A percentile compares a stretch with the other conserved stretches of the same genome.
Evolutionary conservation across 768 basidiomycete genomes (phyloP).

Genomic region (Russula lepida): DNA sequence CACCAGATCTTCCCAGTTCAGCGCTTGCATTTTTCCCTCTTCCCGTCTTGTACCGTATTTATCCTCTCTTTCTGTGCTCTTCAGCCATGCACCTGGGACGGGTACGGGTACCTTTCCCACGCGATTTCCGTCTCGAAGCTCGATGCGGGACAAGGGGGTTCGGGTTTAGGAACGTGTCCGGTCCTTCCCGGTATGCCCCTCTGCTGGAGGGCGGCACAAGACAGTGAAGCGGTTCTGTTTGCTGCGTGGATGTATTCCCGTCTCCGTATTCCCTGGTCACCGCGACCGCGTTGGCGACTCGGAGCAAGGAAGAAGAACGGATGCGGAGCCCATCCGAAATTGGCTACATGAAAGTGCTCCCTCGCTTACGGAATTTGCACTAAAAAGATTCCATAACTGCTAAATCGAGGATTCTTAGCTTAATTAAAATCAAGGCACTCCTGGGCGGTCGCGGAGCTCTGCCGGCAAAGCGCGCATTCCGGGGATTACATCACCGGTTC

Average conservation of each 20-base stretch:
- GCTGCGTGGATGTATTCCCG: background rate
- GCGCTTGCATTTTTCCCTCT: constrained; percentile 11
- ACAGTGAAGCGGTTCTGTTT: background rate
- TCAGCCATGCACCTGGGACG: constrained; percentile 6
- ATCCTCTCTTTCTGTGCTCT: background rate
- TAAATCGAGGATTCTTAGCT: constrained; percentile 21
- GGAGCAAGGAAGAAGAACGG: constrained; percentile 20
- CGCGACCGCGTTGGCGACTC: constrained; percentile 14
- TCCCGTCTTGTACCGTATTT: background rate
- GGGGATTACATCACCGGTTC: constrained; percentile 20
- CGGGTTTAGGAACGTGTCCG: background rate
- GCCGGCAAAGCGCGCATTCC: constrained; percentile 15
- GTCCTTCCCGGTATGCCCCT: background rate
- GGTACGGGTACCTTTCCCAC: constrained; percentile 16
- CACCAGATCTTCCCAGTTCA: constrained; percentile 3
- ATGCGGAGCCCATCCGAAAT: constrained; percentile 18
- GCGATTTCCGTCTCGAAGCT: constrained; percentile 11
- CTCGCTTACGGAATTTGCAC: constrained; percentile 10
- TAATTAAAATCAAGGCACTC: constrained; percentile 23
- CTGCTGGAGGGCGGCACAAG: background rate
- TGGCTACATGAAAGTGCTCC: constrained; percentile 19
- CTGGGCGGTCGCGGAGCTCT: constrained; percentile 19
- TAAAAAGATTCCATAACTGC: constrained; percentile 19
- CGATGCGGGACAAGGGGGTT: constrained; percentile 1
- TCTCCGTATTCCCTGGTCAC: background rate